Percentiles rank a stretch among this genome's conserved stretches.
Evolutionary conservation across 2,329 filamentous ascomycete genomes (phyloP).

Genomic region (Penicillium olsonii): DNA sequence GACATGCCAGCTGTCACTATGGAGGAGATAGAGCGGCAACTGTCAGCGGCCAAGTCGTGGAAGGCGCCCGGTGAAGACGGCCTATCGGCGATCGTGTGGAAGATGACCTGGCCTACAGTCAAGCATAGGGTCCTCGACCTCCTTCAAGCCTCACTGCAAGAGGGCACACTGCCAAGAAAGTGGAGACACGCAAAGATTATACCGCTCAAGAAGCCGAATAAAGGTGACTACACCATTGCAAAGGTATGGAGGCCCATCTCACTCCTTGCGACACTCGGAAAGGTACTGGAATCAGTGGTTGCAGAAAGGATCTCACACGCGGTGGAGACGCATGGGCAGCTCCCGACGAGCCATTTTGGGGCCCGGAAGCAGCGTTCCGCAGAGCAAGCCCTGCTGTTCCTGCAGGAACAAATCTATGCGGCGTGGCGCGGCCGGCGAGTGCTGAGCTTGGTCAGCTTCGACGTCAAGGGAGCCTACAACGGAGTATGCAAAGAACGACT

Average conservation of each 20-base stretch:
- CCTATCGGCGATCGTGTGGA: constrained; percentile 24
- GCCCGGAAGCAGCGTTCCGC: constrained; percentile 38
- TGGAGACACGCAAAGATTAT: constrained; percentile 25
- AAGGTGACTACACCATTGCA: constrained; percentile 20
- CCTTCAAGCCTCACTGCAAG: constrained; percentile 21
- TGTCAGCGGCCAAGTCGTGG: constrained; percentile 9
- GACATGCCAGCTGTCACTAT: constrained; percentile 18
- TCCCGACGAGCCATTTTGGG: constrained; percentile 24
- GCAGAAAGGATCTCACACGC: constrained; percentile 32
- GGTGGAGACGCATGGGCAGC: constrained; percentile 29
- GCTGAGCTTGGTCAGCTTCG: constrained; percentile 11
- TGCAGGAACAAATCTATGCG: constrained; percentile 29
- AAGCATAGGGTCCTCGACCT: constrained; percentile 20
- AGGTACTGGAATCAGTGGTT: constrained; percentile 33
- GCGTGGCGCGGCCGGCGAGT: constrained; percentile 24
- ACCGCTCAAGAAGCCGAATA: constrained; percentile 25
- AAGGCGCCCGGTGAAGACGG: constrained; percentile 11
- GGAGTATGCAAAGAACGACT: constrained; percentile 37
- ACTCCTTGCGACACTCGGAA: constrained; percentile 30
- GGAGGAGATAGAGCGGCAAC: constrained; percentile 22
- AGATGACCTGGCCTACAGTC: constrained; percentile 25
- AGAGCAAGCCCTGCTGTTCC: constrained; percentile 35
- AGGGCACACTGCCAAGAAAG: constrained; percentile 13
- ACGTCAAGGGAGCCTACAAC: constrained; percentile 11
- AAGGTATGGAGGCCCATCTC: constrained; percentile 27